A percentile compares a stretch with the other conserved stretches of the same genome.
These are phyloP conservation scores for Cyberlindnera subsufficiens DNA, from an alignment of 805 yeast species.

Conservation along the genomic window DNA sequence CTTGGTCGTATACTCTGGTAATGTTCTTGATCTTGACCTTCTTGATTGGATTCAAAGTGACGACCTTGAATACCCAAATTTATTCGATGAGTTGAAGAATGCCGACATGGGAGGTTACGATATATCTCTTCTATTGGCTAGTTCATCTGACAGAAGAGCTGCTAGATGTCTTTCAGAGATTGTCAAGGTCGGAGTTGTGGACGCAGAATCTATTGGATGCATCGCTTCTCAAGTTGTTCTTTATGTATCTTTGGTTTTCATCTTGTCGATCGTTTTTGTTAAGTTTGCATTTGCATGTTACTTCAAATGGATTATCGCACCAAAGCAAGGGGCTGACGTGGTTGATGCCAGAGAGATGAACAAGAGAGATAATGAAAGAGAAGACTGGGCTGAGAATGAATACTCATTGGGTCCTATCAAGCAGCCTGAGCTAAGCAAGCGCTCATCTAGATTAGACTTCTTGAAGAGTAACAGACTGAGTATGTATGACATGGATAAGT, in stretches of 20 bases:
- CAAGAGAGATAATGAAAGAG: slow-evolving; percentile 61
- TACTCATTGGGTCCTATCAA: slow-evolving; percentile 42
- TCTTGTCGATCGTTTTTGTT: slow-evolving; percentile 67
- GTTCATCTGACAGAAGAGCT: slow-evolving; percentile 58
- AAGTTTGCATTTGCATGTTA: slow-evolving; percentile 86
- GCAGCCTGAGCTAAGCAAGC: slow-evolving; percentile 29
- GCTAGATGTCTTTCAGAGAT: slow-evolving; percentile 85
- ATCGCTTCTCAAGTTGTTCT: slow-evolving; percentile 84
- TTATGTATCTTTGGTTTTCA: slow-evolving; percentile 74
- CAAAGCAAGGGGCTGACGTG: slow-evolving; percentile 71
- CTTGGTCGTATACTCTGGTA: slow-evolving; percentile 84
- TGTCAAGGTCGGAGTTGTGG: slow-evolving; percentile 83
- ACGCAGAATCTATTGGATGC: slow-evolving; percentile 88
- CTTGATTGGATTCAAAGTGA: slow-evolving; percentile 68
- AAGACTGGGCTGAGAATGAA: slow-evolving; percentile 78
- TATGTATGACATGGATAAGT: slow-evolving; percentile 16
- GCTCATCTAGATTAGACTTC: slow-evolving; percentile 27
- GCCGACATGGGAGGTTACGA: slow-evolving; percentile 67
- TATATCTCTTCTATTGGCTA: slow-evolving; percentile 63
- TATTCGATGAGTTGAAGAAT: slow-evolving; percentile 62
- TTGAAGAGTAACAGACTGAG: slow-evolving; percentile 31
- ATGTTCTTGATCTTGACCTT: slow-evolving; percentile 75
- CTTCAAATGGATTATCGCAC: slow-evolving; percentile 78
- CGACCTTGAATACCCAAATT: slow-evolving; percentile 65
- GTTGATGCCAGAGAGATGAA: slow-evolving; percentile 55